Conservation (phyloP, 2,329 filamentous ascomycete genomes). For the Metarhizium brunneum region DNA sequence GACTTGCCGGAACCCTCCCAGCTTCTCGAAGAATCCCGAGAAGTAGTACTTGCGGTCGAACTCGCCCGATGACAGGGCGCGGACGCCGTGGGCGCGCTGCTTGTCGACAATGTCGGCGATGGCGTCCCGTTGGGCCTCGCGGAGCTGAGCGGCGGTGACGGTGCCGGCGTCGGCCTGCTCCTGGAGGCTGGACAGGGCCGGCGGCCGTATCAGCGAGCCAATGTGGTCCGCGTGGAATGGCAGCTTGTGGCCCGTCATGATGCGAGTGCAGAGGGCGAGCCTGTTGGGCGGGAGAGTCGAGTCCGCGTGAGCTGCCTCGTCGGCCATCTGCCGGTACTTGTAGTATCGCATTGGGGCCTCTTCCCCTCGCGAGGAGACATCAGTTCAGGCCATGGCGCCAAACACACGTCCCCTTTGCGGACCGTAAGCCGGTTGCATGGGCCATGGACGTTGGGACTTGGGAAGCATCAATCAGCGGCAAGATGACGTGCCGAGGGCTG, state of each 20-base stretch:
- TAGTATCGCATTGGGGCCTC: not conserved
- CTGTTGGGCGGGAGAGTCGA: not conserved
- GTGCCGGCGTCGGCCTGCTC: constrained; percentile 37
- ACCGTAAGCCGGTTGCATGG: not conserved
- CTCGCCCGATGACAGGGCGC: constrained; percentile 60
- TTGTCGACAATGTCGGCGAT: constrained; percentile 56
- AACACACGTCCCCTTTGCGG: not conserved
- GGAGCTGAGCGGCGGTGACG: constrained; percentile 34
- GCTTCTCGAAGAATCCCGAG: constrained; percentile 38
- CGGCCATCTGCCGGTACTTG: not conserved
- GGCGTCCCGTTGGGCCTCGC: constrained; percentile 48
- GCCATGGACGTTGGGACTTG: not conserved
- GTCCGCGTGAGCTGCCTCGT: not conserved
- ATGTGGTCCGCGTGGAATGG: constrained; percentile 67
- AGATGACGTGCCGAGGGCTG: no score
- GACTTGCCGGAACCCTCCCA: constrained; percentile 29
- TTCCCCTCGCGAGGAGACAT: not conserved
- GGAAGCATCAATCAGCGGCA: not conserved
- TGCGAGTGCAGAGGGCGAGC: not conserved
- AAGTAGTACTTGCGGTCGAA: constrained; percentile 47
- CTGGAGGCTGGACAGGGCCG: constrained; percentile 47
- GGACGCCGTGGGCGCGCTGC: constrained; percentile 54
- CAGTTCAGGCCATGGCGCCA: not conserved
- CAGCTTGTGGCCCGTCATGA: constrained; percentile 18
- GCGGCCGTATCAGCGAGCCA: constrained; percentile 59